Conservation (phyloP, 495 filamentous ascomycete species). For the Diplogelasinospora grovesii region DNA sequence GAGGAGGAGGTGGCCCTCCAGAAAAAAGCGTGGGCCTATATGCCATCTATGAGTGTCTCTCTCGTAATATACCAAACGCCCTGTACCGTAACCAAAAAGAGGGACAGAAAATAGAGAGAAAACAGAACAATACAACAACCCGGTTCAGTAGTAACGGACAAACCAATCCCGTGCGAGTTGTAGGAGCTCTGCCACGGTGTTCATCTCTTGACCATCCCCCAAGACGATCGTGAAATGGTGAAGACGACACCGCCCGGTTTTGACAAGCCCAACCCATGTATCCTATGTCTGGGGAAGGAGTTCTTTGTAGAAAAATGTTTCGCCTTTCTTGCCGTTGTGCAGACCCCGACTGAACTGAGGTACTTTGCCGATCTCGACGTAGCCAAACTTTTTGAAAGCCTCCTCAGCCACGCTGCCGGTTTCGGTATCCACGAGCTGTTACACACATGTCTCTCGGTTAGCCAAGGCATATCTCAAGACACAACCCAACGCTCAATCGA, state of each 20-base stretch:
- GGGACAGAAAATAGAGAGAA: not conserved
- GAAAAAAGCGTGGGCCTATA: conserved; percentile 6
- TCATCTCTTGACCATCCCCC: too few relatives aligned
- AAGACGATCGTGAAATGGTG: too few relatives aligned
- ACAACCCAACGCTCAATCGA: not conserved
- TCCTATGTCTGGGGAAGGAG: conserved; percentile 6
- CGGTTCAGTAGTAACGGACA: not conserved
- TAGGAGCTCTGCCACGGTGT: too few relatives aligned
- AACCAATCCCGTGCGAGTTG: too few relatives aligned
- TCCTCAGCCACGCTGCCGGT: conserved; percentile 28
- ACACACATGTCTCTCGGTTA: not conserved
- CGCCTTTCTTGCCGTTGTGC: conserved; percentile 25
- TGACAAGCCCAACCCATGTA: not conserved
- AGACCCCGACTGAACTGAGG: conserved; percentile 26
- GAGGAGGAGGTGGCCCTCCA: not conserved
- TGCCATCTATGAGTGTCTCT: too few relatives aligned
- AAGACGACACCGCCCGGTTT: too few relatives aligned
- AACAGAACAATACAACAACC: not conserved
- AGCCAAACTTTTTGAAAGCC: conserved; percentile 30
- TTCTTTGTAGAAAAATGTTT: conserved; percentile 37
- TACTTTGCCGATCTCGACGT: conserved; percentile 30
- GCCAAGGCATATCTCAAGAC: not conserved
- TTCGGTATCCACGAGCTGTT: conserved; percentile 28
- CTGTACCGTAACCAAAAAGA: not conserved
- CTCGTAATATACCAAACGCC: conserved; percentile 4